Percentiles rank a stretch among this genome's conserved stretches.
Evolutionary conservation across 2,329 filamentous ascomycete genomes (phyloP).

Genomic region (Pseudocercospora crystallina): DNA sequence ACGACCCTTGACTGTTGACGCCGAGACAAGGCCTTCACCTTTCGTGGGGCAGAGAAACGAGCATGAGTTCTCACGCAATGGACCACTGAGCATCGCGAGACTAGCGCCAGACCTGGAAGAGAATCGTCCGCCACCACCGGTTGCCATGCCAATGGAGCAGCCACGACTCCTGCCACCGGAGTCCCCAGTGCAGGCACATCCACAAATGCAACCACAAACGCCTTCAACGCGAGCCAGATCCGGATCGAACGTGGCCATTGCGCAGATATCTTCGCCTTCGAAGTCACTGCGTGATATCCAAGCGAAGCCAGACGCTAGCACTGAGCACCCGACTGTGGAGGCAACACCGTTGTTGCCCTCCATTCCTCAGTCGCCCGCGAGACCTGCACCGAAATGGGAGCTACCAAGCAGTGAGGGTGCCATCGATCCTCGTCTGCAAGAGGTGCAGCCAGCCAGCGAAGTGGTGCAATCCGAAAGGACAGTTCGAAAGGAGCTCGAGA

Average conservation of each 20-base stretch:
- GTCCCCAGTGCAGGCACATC: no score
- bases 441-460: background rate
- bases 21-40: constrained; percentile 1
- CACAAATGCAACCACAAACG: no score
- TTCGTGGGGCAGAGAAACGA: background rate
- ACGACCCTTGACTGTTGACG: constrained; percentile 12
- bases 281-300: background rate
- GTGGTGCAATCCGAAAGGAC: background rate
- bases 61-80: constrained; percentile 18
- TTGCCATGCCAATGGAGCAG: background rate
- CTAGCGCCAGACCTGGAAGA: constrained; percentile 10
- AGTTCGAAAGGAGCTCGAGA: no score
- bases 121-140: background rate
- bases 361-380: background rate
- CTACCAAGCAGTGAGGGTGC: constrained; percentile 21
- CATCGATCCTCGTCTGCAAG: constrained; percentile 9
- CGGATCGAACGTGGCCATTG: no score
- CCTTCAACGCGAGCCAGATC: no score
- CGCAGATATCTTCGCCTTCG: no score
- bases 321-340: background rate
- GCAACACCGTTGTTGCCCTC: no score
- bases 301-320: background rate
- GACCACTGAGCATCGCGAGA: constrained; percentile 21
- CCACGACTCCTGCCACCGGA: no score
- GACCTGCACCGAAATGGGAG: constrained; percentile 7